These are phyloP conservation scores for Fusarium stilboides DNA, from an alignment of 2,329 filamentous ascomycete species.

Conservation along the genomic window DNA sequence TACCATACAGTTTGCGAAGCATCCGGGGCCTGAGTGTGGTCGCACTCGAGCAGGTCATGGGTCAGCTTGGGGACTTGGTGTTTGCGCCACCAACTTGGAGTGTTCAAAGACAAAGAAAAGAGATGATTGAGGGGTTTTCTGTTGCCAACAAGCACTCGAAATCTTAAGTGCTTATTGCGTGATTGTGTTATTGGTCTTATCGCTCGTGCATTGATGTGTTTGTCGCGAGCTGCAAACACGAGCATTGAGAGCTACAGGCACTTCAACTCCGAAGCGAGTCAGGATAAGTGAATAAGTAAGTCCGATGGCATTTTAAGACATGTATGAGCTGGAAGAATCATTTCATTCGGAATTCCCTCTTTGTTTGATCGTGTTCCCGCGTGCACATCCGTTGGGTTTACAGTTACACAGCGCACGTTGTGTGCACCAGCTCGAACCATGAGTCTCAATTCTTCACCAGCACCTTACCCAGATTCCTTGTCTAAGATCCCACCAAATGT, in stretches of 20 bases:
- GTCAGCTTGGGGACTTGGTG: not conserved
- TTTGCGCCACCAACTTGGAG: not conserved
- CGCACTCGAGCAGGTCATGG: not conserved
- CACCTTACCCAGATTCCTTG: not conserved
- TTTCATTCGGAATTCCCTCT: not conserved
- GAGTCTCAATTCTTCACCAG: not conserved
- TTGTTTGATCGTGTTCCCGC: not conserved
- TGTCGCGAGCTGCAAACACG: not conserved
- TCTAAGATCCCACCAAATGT: conserved; percentile 1
- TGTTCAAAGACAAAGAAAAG: not conserved
- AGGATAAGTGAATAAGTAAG: not conserved
- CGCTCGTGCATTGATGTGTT: not conserved
- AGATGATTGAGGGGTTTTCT: not conserved
- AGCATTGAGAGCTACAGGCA: not conserved
- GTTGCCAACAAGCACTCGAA: not conserved
- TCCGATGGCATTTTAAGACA: not conserved
- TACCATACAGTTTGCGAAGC: not conserved
- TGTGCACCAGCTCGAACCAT: not conserved
- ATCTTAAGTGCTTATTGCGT: no score
- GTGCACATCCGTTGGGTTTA: not conserved
- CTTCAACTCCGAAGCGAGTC: not conserved
- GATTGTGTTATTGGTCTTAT: not conserved
- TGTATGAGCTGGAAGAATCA: not conserved
- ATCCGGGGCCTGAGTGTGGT: not conserved
- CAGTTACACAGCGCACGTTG: not conserved